phyloP scores from a whole-genome alignment of 2,329 filamentous ascomycete species.

The Stenocarpella maydis region DNA sequence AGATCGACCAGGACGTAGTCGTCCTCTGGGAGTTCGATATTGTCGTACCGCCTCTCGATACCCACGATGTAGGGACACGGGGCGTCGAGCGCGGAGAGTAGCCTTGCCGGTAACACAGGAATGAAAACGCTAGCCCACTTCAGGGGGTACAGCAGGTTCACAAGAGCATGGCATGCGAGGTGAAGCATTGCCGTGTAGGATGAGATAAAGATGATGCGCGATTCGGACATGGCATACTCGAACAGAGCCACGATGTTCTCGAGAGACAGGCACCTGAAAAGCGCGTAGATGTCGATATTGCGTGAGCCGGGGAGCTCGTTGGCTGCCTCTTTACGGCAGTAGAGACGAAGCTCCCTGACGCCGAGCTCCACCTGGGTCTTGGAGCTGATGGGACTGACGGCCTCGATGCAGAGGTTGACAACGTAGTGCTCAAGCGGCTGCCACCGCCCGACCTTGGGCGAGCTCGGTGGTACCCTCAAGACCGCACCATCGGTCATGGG shows the following conservation, averaged over 20 bases:
- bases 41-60: constrained; percentile 90
- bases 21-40: constrained; percentile 86
- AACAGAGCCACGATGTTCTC: constrained; percentile 93
- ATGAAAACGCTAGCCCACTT: constrained; percentile 96
- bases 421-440: constrained; percentile 97
- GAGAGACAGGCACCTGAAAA: constrained; percentile 89
- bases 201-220: constrained; percentile 93
- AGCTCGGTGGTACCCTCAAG: constrained; percentile 84
- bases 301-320: constrained; percentile 95
- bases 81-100: constrained; percentile 90
- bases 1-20: constrained; percentile 96
- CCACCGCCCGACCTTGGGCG: constrained; percentile 91
- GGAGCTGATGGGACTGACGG: constrained; percentile 88
- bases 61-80: constrained; percentile 98
- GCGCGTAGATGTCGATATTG: constrained; percentile 89
- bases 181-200: constrained; percentile 97
- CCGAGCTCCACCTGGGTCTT: constrained; percentile 95
- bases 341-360: constrained; percentile 87
- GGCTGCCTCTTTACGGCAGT: constrained; percentile 88
- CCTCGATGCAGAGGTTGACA: constrained; percentile 94
- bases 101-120: constrained; percentile 83
- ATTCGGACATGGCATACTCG: constrained; percentile 92
- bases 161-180: constrained; percentile 86
- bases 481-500: constrained; percentile 93
- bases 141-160: constrained; percentile 85